Percentiles rank a stretch among this genome's conserved stretches.
Evolutionary conservation across 2,329 filamentous ascomycete genomes (phyloP).

Genomic region (Ustulina deusta): DNA sequence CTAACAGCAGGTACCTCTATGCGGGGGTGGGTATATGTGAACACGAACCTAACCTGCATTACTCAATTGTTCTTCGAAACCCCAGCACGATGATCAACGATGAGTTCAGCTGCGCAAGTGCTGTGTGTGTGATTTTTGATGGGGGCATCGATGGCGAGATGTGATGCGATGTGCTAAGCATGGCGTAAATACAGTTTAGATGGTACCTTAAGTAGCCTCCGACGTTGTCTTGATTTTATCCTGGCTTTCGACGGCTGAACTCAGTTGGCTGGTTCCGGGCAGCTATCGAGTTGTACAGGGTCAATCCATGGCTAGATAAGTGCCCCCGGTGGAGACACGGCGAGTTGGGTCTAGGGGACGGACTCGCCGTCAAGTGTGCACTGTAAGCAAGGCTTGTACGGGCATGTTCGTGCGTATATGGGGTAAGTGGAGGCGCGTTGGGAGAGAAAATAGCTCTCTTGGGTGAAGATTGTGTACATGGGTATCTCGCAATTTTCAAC

Average conservation of each 20-base stretch:
- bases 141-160: background rate
- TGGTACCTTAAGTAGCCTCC: background rate
- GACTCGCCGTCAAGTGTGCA: background rate
- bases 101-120: background rate
- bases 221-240: background rate
- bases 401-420: background rate
- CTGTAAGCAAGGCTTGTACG: background rate
- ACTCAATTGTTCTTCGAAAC: background rate
- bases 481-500: background rate
- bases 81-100: background rate
- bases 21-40: conserved; percentile 17
- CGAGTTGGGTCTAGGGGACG: background rate
- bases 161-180: background rate
- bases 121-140: background rate
- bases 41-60: background rate
- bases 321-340: background rate
- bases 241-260: background rate
- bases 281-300: background rate
- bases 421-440: background rate
- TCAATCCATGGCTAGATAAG: background rate
- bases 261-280: background rate
- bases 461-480: too few species aligned
- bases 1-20: too few species aligned
- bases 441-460: too few species aligned
- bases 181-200: background rate